Base-by-base conservation (phyloP, 148 eudicot species). In the Chenopodium berlandieri region DNA sequence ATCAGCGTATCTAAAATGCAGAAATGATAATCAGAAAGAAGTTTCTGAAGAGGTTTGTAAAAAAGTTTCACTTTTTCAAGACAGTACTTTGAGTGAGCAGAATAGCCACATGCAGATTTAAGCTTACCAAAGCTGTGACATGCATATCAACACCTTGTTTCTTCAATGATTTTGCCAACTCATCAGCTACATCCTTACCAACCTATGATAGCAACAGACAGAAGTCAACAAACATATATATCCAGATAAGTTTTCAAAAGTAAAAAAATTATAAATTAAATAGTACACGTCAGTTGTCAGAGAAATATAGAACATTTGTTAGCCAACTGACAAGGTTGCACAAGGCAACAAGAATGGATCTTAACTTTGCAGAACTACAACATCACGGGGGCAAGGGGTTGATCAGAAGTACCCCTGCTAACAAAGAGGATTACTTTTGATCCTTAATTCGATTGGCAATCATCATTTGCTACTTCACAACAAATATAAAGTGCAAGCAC, bases 101-200 rank as follows among this genome's bases (percentile, higher is more conserved):
- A 20, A 52, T 23, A 2, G 74, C 25, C 22, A 40, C 46, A 34
- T 13, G 34, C 22, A 40, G 66, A 62, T 67, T 62, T 6, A 32
- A 72, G 78, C 89, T 81, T 79, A 92, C 96, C 88, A 92, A 79
- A 67, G 92, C 93, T 44, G 93, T 76, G 79, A 90, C 93, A 71
- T 83, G 92, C 93, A 92, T 88, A 13, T 87, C 87, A 81, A 89
- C 87, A 46, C 88, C 90, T 44, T 87, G 88, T 78, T 90, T 88
- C 66, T 86, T 85, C 86, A 92, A 81, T 76, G 93, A 90, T 63
- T 82, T 89, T 67, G 86, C 76, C 77, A 92, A 79, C 84, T 88
- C 92, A 44, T 75, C 91, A 65, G 89, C 92, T 37, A 92, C 92
- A 85, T 92, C 92, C 85, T 88, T 85, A 78, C 93, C 93, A 80